Base-by-base conservation (phyloP, 2,329 filamentous ascomycete genomes). In the Talaromyces sp. region DNA sequence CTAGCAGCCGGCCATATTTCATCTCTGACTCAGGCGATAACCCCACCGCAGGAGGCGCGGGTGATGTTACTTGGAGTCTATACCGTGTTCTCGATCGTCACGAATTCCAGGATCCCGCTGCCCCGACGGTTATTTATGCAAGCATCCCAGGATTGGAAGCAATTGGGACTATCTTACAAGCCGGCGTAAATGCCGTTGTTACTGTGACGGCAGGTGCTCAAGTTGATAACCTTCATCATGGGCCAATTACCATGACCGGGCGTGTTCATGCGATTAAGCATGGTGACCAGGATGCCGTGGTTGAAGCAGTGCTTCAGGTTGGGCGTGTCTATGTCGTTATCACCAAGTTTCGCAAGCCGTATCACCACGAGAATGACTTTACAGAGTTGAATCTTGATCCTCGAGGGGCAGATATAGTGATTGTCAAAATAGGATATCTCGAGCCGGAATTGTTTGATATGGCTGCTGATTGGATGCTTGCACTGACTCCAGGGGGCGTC, bases 1-100 rank as follows among this genome's bases (percentile, higher is more conserved):
- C 76, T 0, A 51, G 63, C 1, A 65, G 70, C 14, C 71, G 72
- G 7, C 80, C 80, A 0, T 83, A 74, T 54, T 82, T 82, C 60
- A 78, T 83, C 51, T 82, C 80, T 0, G 80, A 82, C 62, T 82
- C 80, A 1, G 80, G 80, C 0, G 80, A 83, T 52, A 82, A 82
- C 47, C 80, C 80, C 6, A 83, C 80, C 0, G 80, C 80, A 1
- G 80, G 80, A 4, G 80, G 80, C 0, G 78, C 80, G 0, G 80
- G 80, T 1, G 80, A 82, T 57, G 75, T 82, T 14, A 81, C 80
- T 0, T 82, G 80, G 78, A 76, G 78, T 0, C 61, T 83, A 4
- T 73, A 73, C 0, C 68, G 74, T 44, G 62, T 83, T 14, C 70
- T 82, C 8, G 67, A 64, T 14, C 71, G 79, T 3, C 65, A 75